A percentile compares a stretch with the other conserved stretches of the same genome.
Conservation (phyloP, 2,329 filamentous ascomycete genomes). For the Alternaria solani region DNA sequence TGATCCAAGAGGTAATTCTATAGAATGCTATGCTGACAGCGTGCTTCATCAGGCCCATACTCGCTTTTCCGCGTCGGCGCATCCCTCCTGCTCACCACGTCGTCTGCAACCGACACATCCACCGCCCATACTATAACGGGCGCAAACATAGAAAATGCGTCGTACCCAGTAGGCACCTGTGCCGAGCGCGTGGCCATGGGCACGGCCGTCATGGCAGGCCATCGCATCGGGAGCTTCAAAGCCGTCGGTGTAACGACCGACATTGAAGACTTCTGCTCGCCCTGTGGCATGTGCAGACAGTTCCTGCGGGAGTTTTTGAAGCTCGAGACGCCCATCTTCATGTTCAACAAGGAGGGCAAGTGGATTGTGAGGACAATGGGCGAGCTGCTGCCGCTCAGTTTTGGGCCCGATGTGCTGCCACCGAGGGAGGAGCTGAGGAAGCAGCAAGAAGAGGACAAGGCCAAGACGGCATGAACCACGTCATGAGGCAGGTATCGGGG, state of each 20-base stretch:
- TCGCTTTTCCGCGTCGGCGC: constrained; percentile 91
- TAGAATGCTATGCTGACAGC: not conserved
- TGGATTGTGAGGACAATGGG: constrained; percentile 75
- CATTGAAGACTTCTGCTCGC: constrained; percentile 62
- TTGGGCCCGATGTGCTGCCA: constrained; percentile 60
- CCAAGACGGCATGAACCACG: constrained; percentile 22
- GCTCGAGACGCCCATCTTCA: constrained; percentile 75
- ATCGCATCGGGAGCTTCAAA: constrained; percentile 58
- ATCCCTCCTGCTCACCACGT: constrained; percentile 66
- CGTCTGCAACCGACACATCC: constrained; percentile 49
- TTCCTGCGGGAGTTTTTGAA: constrained; percentile 65
- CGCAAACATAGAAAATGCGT: constrained; percentile 83
- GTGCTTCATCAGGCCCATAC: constrained; percentile 70
- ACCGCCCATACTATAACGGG: constrained; percentile 66
- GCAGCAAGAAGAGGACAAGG: constrained; percentile 35
- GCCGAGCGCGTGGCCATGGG: constrained; percentile 88
- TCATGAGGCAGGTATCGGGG: not conserved
- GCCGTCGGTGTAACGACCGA: constrained; percentile 89
- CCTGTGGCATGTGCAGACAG: constrained; percentile 96
- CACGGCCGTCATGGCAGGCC: constrained; percentile 73
- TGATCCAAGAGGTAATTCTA: not conserved
- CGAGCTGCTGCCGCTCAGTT: constrained; percentile 64
- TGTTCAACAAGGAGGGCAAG: constrained; percentile 86
- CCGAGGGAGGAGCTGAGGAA: constrained; percentile 45
- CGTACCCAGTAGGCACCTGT: constrained; percentile 94